A percentile compares a stretch with the other conserved stretches of the same genome.
Evolutionary conservation across 371 early-diverging fungal species (phyloP).

Genomic region (Mortierella sp.): DNA sequence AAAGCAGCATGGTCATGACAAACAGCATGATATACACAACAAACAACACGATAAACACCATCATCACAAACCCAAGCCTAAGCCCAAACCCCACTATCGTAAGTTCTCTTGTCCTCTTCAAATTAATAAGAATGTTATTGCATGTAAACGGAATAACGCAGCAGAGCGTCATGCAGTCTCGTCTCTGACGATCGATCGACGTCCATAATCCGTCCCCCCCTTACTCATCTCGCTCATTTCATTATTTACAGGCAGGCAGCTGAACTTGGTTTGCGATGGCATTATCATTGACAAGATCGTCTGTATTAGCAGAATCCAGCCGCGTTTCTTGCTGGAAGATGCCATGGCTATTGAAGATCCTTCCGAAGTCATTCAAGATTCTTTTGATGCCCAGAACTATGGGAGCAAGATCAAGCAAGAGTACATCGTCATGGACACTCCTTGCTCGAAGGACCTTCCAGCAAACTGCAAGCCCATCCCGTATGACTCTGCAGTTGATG

Average conservation of each 20-base stretch:
- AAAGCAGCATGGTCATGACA: not conserved
- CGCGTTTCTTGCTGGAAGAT: not conserved
- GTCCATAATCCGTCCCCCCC: not conserved
- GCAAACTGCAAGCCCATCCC: not conserved
- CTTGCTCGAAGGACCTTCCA: slow-evolving; percentile 21
- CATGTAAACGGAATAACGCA: not conserved
- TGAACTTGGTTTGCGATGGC: slow-evolving; percentile 11
- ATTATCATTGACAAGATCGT: slow-evolving; percentile 15
- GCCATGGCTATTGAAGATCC: not conserved
- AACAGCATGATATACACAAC: not conserved
- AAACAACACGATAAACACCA: slow-evolving; percentile 2
- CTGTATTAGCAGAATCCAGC: slow-evolving; percentile 4
- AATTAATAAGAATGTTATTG: too few relatives aligned
- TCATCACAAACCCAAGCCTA: slow-evolving; percentile 3
- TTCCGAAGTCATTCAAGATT: not conserved
- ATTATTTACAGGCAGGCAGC: slow-evolving; percentile 3
- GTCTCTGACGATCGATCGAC: too few relatives aligned
- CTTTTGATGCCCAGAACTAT: slow-evolving; percentile 13
- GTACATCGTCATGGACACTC: slow-evolving; percentile 12
- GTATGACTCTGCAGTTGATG: not conserved
- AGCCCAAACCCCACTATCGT: not conserved
- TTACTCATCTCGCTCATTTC: not conserved
- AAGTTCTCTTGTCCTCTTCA: not conserved
- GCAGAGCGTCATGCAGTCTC: not conserved
- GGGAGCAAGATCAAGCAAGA: slow-evolving; percentile 1